Conservation (phyloP, 345 rosid genomes). For the Reutealis trisperma region DNA sequence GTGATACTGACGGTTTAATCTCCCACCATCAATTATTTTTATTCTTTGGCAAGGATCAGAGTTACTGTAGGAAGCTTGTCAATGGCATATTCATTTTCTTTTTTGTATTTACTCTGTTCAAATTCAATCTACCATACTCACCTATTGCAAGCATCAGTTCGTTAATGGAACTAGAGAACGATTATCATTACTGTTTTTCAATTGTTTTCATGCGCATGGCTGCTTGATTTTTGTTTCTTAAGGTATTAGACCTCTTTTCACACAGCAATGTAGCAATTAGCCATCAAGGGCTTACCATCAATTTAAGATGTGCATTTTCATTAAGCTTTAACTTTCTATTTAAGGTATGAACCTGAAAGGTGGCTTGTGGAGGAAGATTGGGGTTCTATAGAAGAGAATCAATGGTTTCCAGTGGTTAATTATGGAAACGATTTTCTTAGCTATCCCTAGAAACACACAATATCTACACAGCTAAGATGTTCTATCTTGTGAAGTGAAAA, state of each 20-base stretch:
- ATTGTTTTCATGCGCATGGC: background rate
- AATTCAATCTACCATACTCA: background rate
- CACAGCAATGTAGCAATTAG: background rate
- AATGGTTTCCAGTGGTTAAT: background rate
- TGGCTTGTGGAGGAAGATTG: background rate
- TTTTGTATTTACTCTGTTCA: background rate
- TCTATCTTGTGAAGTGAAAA: background rate
- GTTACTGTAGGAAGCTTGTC: background rate
- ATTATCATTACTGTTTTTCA: background rate
- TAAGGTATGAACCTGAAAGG: background rate
- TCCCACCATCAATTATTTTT: background rate
- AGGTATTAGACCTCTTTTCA: background rate
- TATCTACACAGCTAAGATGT: background rate
- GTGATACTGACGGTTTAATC: background rate
- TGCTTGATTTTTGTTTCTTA: background rate
- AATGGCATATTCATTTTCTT: background rate
- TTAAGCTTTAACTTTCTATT: background rate
- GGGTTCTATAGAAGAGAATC: background rate
- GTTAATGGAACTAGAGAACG: background rate
- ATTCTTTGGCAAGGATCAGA: background rate
- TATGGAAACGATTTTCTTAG: background rate
- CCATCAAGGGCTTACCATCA: background rate
- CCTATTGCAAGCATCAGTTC: background rate
- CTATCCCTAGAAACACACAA: background rate
- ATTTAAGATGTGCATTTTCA: background rate